Evolutionary conservation across 2,329 filamentous ascomycete genomes (phyloP).

Genomic region (Elsinoe perseae): DNA sequence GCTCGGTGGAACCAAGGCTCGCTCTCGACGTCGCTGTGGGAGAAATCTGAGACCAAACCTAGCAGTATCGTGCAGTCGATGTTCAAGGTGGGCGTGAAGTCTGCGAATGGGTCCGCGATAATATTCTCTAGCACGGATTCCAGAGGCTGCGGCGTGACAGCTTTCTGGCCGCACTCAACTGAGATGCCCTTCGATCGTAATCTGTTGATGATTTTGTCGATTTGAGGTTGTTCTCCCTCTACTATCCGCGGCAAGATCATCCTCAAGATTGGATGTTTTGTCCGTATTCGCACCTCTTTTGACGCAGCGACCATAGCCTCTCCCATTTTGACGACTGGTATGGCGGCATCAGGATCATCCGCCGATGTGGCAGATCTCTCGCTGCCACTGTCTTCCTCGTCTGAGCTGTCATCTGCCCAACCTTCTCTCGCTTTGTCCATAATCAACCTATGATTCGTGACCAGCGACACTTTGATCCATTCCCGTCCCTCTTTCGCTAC

Average conservation of each 20-base stretch:
- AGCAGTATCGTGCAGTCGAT: constrained; percentile 64
- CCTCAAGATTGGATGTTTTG: constrained; percentile 51
- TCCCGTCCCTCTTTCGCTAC: constrained; percentile 54
- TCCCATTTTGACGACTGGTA: constrained; percentile 55
- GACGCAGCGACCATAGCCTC: constrained; percentile 52
- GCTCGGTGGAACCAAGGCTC: constrained; percentile 51
- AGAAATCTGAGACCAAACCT: constrained; percentile 65
- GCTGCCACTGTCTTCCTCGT: constrained; percentile 40
- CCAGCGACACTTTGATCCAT: constrained; percentile 62
- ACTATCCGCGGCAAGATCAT: constrained; percentile 55
- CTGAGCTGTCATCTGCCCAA: constrained; percentile 46
- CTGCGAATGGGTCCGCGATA: constrained; percentile 32
- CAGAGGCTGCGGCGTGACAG: constrained; percentile 20
- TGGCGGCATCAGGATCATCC: constrained; percentile 45
- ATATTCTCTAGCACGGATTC: constrained; percentile 27
- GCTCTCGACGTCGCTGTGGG: constrained; percentile 46
- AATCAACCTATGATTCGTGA: constrained; percentile 55
- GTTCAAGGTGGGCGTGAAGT: constrained; percentile 43
- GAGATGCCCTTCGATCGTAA: constrained; percentile 46
- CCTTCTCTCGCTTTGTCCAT: constrained; percentile 63
- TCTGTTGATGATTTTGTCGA: constrained; percentile 50
- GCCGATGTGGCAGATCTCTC: constrained; percentile 34
- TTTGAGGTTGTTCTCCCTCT: constrained; percentile 43
- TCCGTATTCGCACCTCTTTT: constrained; percentile 48
- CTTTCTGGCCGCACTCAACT: constrained; percentile 28